phyloP scores from a whole-genome alignment of 495 filamentous ascomycete species.

The Podospora sp. region DNA sequence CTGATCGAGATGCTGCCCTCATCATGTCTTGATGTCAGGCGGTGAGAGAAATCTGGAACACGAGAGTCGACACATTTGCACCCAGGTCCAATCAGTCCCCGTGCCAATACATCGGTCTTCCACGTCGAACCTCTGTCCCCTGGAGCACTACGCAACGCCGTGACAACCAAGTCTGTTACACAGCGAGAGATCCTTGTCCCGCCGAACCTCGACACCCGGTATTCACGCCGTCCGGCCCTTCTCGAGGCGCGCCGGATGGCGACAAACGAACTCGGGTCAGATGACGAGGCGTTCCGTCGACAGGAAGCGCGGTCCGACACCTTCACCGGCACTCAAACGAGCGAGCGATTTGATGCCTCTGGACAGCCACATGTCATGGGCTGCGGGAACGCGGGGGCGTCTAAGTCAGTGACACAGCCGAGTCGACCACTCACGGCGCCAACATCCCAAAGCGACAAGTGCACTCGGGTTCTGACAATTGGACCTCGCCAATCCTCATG shows the following conservation, averaged over 20 bases:
- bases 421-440: neutral
- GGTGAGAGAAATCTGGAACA: constrained; percentile 7
- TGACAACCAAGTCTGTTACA: neutral
- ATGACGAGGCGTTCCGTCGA: neutral
- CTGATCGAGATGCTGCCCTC: constrained; percentile 24
- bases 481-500: neutral
- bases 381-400: neutral
- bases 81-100: constrained; percentile 10
- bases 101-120: constrained; percentile 7
- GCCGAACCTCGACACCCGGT: neutral
- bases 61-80: neutral
- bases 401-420: neutral
- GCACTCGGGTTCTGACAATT: neutral
- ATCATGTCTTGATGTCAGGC: constrained; percentile 11
- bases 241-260: neutral
- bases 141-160: constrained; percentile 2
- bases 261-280: neutral
- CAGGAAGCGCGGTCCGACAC: neutral
- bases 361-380: neutral
- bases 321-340: neutral
- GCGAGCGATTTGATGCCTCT: neutral
- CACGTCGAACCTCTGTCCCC: neutral
- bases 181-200: neutral
- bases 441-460: neutral
- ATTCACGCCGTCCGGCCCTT: constrained; percentile 1